Evolutionary conservation across 768 basidiomycete genomes (phyloP).

Genomic region (Amanita phalloides): DNA sequence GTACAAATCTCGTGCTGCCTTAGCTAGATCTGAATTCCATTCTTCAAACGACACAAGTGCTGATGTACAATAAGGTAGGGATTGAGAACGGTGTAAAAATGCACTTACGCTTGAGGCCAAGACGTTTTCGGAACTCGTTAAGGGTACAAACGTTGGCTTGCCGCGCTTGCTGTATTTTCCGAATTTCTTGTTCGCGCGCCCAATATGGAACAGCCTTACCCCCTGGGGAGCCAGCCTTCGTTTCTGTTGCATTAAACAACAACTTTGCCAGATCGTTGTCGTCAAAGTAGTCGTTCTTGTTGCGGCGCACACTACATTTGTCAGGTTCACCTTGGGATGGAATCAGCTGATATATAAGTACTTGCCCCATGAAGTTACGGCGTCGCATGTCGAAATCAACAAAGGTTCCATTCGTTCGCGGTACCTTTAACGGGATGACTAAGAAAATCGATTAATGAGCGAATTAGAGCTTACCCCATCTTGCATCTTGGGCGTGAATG

Average conservation of each 20-base stretch:
- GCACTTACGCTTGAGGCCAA: conserved; percentile 12
- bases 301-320: conserved; percentile 9
- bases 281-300: conserved; percentile 11
- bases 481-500: neutral
- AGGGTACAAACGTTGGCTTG: conserved; percentile 9
- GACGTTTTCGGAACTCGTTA: conserved; percentile 12
- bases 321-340: neutral
- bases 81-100: neutral
- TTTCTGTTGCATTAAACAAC: conserved; percentile 14
- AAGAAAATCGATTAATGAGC: neutral
- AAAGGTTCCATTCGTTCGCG: neutral
- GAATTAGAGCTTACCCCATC: neutral
- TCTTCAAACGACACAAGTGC: conserved; percentile 18
- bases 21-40: conserved; percentile 19
- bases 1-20: conserved; percentile 18
- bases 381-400: conserved; percentile 7
- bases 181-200: conserved; percentile 4
- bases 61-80: conserved; percentile 1
- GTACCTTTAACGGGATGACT: neutral
- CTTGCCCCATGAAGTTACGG: conserved; percentile 8
- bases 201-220: neutral
- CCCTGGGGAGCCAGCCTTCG: conserved; percentile 6
- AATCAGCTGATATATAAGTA: neutral
- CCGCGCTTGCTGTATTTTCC: conserved; percentile 10
- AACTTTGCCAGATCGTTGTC: conserved; percentile 13